Conservation (phyloP, 2,329 filamentous ascomycete genomes). For the Coniella vitis region DNA sequence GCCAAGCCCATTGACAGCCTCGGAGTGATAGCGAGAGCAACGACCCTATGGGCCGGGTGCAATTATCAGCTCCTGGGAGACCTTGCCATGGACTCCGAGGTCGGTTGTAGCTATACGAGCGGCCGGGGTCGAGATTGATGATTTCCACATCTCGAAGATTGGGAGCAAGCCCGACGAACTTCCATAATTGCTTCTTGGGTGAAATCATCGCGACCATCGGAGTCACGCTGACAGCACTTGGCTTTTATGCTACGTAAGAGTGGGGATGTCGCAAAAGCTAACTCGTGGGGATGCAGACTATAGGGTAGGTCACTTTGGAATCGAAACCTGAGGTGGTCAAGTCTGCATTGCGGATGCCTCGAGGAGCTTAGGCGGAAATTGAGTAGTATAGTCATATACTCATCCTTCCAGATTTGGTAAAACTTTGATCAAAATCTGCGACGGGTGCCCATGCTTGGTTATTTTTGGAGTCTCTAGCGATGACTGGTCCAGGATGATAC, state of each 20-base stretch:
- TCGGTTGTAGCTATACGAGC: background rate
- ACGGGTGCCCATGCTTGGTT: slow-evolving; percentile 3
- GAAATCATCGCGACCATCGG: background rate
- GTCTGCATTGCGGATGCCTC: slow-evolving; percentile 5
- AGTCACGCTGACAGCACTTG: background rate
- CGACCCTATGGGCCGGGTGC: background rate
- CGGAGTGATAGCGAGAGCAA: slow-evolving; percentile 3
- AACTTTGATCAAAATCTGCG: background rate
- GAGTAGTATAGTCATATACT: slow-evolving; percentile 5
- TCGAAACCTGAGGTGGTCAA: slow-evolving; percentile 4
- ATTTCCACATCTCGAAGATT: background rate
- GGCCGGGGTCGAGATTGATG: background rate
- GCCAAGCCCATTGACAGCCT: background rate
- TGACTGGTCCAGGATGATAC: background rate
- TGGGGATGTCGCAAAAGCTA: slow-evolving; percentile 3
- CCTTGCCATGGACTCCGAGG: slow-evolving; percentile 1
- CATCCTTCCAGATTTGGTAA: background rate
- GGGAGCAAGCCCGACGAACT: slow-evolving; percentile 4
- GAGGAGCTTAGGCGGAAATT: slow-evolving; percentile 5
- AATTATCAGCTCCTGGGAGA: slow-evolving; percentile 1
- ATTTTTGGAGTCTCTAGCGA: background rate
- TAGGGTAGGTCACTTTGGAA: background rate
- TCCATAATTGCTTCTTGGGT: slow-evolving; percentile 5
- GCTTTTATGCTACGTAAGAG: background rate
- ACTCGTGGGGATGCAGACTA: background rate